Percentiles rank a stretch among this genome's conserved stretches.
Evolutionary conservation across 2,329 filamentous ascomycete species (phyloP).

Genomic region (Colletotrichum trifolii): DNA sequence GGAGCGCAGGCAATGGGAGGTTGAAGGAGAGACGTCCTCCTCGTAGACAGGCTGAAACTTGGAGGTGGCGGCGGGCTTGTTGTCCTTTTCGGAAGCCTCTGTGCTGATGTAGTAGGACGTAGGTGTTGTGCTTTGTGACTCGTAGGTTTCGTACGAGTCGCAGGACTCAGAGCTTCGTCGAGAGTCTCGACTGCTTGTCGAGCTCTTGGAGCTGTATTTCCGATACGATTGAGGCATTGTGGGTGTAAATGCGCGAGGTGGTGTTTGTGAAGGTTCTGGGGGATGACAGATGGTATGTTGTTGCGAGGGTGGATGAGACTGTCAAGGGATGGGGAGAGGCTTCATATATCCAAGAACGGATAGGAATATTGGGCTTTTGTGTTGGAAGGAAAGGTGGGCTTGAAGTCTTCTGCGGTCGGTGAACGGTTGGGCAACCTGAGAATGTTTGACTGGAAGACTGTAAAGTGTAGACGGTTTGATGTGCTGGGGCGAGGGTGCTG

Average conservation of each 20-base stretch:
- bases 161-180: slow-evolving; percentile 57
- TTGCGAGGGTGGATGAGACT: background rate
- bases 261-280: slow-evolving; percentile 1
- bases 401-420: slow-evolving; percentile 27
- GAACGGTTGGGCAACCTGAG: slow-evolving; percentile 29
- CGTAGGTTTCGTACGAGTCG: slow-evolving; percentile 54
- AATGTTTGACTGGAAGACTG: slow-evolving; percentile 18
- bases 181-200: slow-evolving; percentile 52
- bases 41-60: slow-evolving; percentile 39
- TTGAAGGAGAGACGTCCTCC: slow-evolving; percentile 53
- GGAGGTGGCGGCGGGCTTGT: slow-evolving; percentile 13
- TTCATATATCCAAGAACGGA: slow-evolving; percentile 31
- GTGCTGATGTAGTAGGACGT: slow-evolving; percentile 58
- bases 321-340: slow-evolving; percentile 23
- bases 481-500: slow-evolving; percentile 23
- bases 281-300: slow-evolving; percentile 9
- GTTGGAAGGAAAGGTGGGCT: slow-evolving; percentile 6
- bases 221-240: slow-evolving; percentile 48
- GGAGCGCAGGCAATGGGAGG: slow-evolving; percentile 60
- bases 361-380: slow-evolving; percentile 11
- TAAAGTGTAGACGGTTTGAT: slow-evolving; percentile 12
- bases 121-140: slow-evolving; percentile 59
- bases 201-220: slow-evolving; percentile 50
- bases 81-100: slow-evolving; percentile 49
- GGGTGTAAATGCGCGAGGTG: slow-evolving; percentile 11